Percentiles rank a stretch among this genome's conserved stretches.
Conservation (phyloP, 495 filamentous ascomycete species). For the Penicillium cosmopolitanum region DNA sequence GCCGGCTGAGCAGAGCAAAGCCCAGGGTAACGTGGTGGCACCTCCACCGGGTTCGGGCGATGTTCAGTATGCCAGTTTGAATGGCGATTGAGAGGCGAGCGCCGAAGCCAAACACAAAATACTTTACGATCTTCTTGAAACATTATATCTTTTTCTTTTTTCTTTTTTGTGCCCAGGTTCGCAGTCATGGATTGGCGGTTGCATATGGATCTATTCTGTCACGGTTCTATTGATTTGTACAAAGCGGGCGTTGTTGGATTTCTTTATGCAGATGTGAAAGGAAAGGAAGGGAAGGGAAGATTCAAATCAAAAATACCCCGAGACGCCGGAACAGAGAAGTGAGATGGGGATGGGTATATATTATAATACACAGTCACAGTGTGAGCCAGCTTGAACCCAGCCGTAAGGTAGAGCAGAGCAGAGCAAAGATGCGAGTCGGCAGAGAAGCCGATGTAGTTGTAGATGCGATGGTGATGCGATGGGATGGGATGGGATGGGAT, state of each 20-base stretch:
- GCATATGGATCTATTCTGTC: slow-evolving; percentile 27
- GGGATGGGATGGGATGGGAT: neutral
- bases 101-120: neutral
- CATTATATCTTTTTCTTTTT: slow-evolving; percentile 10
- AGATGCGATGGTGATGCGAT: neutral
- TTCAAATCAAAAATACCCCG: slow-evolving; percentile 40
- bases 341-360: slow-evolving; percentile 46
- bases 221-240: slow-evolving; percentile 20
- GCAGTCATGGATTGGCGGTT: slow-evolving; percentile 19
- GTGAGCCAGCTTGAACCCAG: neutral
- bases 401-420: neutral
- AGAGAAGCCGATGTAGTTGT: neutral
- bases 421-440: slow-evolving; percentile 4
- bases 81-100: slow-evolving; percentile 57
- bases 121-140: slow-evolving; percentile 1
- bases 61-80: slow-evolving; percentile 82
- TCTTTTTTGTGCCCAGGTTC: slow-evolving; percentile 14
- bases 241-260: slow-evolving; percentile 46
- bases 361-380: slow-evolving; percentile 45
- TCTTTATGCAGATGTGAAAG: slow-evolving; percentile 35
- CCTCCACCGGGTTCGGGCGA: slow-evolving; percentile 83
- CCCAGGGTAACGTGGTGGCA: slow-evolving; percentile 59
- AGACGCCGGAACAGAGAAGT: slow-evolving; percentile 32
- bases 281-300: neutral
- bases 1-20: slow-evolving; percentile 42